Base-by-base conservation (phyloP, 2,329 filamentous ascomycete species). In the Xylariomycetidae sp. region DNA sequence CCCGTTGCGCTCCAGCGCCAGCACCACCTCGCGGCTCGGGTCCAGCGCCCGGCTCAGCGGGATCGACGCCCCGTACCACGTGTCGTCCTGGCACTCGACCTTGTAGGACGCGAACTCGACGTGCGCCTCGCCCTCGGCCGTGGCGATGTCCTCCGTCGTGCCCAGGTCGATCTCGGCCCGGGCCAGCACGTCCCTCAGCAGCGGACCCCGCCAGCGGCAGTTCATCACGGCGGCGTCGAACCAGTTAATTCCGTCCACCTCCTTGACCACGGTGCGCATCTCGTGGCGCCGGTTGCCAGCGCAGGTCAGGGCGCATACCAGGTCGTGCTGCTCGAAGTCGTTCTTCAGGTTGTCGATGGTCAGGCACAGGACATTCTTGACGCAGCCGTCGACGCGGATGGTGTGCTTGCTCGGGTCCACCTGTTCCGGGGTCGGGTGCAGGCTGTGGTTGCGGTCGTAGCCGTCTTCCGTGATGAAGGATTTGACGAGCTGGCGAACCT, bases 231-330 rank as follows among this genome's bases (percentile, higher is more conserved):
- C 74, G 24, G 65, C 73, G 43, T 77, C 73, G 23, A 64, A 64
- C 74, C 75, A 79, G 46, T 79, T 72, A 25, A 79, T 67, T 1
- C 74, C 75, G 20, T 64, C 57, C 5, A 78, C 74, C 50, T 78
- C 74, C 46, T 74, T 74, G 17, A 76, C 54, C 41, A 67, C 59
- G 1, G 71, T 77, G 17, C 73, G 68, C 73, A 78, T 78, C 2
- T 71, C 74, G 47, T 78, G 73, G 9, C 74, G 65, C 6, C 75
- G 59, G 44, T 78, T 79, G 14, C 74, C 74, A 3, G 74, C 74
- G 43, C 75, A 79, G 57, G 76, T 72, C 2, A 79, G 57, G 2
- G 71, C 69, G 40, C 70, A 74, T n/a, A 68, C 59, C 10, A 79
- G 67, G 37, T 59, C 63, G 46, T 76, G 65, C 43, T 78, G 74